These are phyloP conservation scores for Rostrohypoxylon terebratum DNA, from an alignment of 495 filamentous ascomycete species.

Conservation along the genomic window DNA sequence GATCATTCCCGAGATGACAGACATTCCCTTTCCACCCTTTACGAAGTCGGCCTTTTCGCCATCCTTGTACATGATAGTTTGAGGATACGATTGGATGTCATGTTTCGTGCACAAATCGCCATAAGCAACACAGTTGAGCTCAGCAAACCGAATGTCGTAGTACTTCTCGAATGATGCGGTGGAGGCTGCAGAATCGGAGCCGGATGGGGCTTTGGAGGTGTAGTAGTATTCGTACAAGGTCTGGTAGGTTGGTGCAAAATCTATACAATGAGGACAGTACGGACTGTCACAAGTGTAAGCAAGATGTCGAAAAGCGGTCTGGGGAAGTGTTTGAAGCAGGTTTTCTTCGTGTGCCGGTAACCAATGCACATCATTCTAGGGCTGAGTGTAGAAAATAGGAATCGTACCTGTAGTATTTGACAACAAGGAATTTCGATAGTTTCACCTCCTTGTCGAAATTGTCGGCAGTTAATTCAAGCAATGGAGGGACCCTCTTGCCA, in stretches of 20 bases:
- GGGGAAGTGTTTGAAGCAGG: neutral
- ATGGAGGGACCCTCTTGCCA: slow-evolving; percentile 78
- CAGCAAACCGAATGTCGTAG: slow-evolving; percentile 91
- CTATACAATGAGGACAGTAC: slow-evolving; percentile 81
- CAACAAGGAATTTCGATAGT: slow-evolving; percentile 58
- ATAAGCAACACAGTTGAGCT: slow-evolving; percentile 84
- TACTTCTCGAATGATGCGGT: slow-evolving; percentile 67
- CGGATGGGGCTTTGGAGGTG: slow-evolving; percentile 73
- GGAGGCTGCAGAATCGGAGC: slow-evolving; percentile 42
- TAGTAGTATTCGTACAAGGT: slow-evolving; percentile 97
- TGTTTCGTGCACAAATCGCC: slow-evolving; percentile 77
- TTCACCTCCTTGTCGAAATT: slow-evolving; percentile 57
- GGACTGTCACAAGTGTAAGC: slow-evolving; percentile 54
- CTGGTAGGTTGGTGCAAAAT: slow-evolving; percentile 86
- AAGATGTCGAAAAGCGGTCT: neutral
- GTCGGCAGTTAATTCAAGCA: slow-evolving; percentile 65
- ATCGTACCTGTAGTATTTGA: slow-evolving; percentile 63
- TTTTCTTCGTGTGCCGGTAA: slow-evolving; percentile 9
- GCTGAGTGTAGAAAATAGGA: neutral
- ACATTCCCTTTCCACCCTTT: slow-evolving; percentile 71
- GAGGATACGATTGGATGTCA: slow-evolving; percentile 75
- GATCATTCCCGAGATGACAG: slow-evolving; percentile 71
- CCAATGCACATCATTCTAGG: slow-evolving; percentile 1
- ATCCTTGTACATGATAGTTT: slow-evolving; percentile 84
- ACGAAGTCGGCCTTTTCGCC: slow-evolving; percentile 73